A percentile compares a stretch with the other conserved stretches of the same genome.
Conservation (phyloP, 495 filamentous ascomycete species). For the Neurospora sp. region DNA sequence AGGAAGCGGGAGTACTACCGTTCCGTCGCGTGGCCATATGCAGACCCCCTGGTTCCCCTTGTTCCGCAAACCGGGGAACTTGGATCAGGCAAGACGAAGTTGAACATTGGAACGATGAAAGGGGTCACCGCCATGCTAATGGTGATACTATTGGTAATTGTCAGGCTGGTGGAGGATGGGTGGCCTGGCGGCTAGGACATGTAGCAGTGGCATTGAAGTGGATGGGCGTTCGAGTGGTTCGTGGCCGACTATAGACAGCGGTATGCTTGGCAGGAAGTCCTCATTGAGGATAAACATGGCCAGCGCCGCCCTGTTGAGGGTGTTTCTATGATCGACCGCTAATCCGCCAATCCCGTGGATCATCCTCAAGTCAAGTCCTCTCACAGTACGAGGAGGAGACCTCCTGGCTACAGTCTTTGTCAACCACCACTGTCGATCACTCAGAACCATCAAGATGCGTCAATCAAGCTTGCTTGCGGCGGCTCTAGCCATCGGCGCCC, state of each 20-base stretch:
- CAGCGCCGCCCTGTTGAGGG: not conserved
- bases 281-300: not conserved
- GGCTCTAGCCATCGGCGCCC: slow-evolving; percentile 4
- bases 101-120: not conserved
- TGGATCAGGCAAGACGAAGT: not conserved
- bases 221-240: not conserved
- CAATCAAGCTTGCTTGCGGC: slow-evolving; percentile 3
- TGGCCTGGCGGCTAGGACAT: not conserved
- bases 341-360: not conserved
- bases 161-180: not conserved
- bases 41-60: not conserved
- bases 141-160: not conserved
- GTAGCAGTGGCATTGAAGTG: not conserved
- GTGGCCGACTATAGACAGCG: not conserved
- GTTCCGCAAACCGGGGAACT: not conserved
- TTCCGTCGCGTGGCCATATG: not conserved
- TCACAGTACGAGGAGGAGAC: not conserved
- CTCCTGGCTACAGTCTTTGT: not conserved
- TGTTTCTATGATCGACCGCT: not conserved
- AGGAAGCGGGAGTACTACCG: not conserved
- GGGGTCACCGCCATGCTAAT: not conserved
- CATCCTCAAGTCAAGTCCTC: not conserved
- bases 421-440: not conserved
- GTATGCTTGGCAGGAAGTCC: not conserved
- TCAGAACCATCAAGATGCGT: not conserved